These are phyloP conservation scores for Penicillium sp. DNA, from an alignment of 2,329 filamentous ascomycete genomes.

Conservation along the genomic window DNA sequence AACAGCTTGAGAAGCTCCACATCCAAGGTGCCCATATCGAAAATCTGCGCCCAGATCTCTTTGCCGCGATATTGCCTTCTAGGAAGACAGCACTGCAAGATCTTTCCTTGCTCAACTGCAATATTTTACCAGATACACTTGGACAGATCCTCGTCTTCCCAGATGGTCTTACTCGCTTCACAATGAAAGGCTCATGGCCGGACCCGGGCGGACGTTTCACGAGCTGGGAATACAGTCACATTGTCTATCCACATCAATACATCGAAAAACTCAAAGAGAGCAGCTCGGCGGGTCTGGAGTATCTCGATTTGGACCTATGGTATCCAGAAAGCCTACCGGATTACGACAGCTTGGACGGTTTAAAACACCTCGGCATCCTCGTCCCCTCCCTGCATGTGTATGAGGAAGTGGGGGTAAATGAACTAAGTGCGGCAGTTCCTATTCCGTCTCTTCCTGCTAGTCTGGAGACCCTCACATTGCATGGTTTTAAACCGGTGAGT, in stretches of 20 bases:
- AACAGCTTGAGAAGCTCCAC: neutral
- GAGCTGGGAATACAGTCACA: too few relatives aligned
- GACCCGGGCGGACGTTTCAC: too few relatives aligned
- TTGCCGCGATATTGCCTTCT: neutral
- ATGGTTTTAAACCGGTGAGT: neutral
- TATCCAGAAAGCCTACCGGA: neutral
- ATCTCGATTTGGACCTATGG: neutral
- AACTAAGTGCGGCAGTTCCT: too few relatives aligned
- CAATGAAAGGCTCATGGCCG: neutral
- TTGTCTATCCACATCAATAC: too few relatives aligned
- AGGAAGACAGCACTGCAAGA: neutral
- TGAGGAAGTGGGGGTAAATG: neutral
- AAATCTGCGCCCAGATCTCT: too few relatives aligned
- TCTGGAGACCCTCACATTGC: neutral
- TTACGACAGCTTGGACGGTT: neutral
- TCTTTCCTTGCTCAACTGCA: neutral
- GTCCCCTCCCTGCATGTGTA: neutral
- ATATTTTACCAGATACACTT: neutral
- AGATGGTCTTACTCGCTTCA: neutral
- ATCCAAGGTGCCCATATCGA: neutral
- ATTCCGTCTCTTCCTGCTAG: neutral
- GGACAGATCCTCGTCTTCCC: neutral
- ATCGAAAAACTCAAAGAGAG: neutral
- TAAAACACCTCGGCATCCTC: neutral
- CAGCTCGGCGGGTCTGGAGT: neutral